These are phyloP conservation scores for Corchorus capsularis DNA, from an alignment of 345 rosid genomes.

Conservation along the genomic window DNA sequence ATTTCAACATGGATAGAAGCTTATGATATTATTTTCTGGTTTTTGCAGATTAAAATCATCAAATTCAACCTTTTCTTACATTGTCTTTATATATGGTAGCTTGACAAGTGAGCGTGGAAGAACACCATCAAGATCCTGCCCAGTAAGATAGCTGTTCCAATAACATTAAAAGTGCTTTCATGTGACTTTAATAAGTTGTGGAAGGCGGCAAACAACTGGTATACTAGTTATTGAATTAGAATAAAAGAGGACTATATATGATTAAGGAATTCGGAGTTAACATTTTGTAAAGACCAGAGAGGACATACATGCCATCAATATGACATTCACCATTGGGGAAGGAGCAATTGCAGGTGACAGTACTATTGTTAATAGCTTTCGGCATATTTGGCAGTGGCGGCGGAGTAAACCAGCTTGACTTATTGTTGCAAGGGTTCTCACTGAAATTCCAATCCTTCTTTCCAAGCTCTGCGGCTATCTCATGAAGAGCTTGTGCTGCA, in stretches of 20 bases:
- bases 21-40: not conserved
- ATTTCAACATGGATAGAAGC: not conserved
- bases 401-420: constrained; percentile 41
- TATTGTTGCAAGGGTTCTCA: constrained; percentile 35
- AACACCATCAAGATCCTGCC: constrained; percentile 34
- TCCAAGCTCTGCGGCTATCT: constrained; percentile 16
- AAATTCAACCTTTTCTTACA: constrained; percentile 20
- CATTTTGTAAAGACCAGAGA: not conserved
- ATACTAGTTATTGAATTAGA: not conserved
- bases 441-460: constrained; percentile 16
- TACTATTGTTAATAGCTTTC: constrained; percentile 5
- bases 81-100: constrained; percentile 22
- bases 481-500: constrained; percentile 23
- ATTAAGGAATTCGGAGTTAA: not conserved
- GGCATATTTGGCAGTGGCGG: not conserved
- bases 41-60: constrained; percentile 3
- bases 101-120: constrained; percentile 28
- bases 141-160: constrained; percentile 26
- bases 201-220: not conserved
- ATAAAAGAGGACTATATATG: not conserved
- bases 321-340: constrained; percentile 27
- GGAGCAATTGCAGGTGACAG: constrained; percentile 33
- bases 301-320: constrained; percentile 25
- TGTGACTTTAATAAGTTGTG: not conserved
- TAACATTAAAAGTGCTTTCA: not conserved